Conservation (phyloP, 352 stramenopile genomes). For the Halophytophthora batemanensis region DNA sequence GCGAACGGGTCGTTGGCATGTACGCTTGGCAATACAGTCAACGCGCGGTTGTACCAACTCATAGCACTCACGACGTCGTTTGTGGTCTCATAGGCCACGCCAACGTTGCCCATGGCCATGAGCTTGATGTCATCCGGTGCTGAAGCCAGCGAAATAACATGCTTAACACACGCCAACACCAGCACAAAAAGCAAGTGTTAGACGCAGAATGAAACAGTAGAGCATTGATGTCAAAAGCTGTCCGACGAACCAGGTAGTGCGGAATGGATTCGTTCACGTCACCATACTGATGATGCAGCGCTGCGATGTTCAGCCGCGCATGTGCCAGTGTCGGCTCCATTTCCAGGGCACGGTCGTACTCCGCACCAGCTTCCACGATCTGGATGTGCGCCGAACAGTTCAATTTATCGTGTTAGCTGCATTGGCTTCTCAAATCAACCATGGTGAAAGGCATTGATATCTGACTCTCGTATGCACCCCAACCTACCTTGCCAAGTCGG, state of each 20-base stretch:
- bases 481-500: slow-evolving; percentile 36
- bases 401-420: neutral
- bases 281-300: slow-evolving; percentile 60
- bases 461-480: no score
- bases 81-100: slow-evolving; percentile 36
- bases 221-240: neutral
- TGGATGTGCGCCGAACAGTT: slow-evolving; percentile 14
- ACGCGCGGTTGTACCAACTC: slow-evolving; percentile 23
- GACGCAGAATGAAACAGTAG: neutral
- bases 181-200: neutral
- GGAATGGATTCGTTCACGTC: slow-evolving; percentile 46
- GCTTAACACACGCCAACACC: slow-evolving; percentile 12
- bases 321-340: slow-evolving; percentile 24
- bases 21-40: slow-evolving; percentile 9
- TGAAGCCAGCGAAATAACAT: slow-evolving; percentile 25
- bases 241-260: slow-evolving; percentile 34
- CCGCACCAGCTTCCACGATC: slow-evolving; percentile 40
- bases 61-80: slow-evolving; percentile 33
- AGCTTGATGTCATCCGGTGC: slow-evolving; percentile 10
- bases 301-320: slow-evolving; percentile 66
- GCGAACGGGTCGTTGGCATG: slow-evolving; percentile 12
- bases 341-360: slow-evolving; percentile 40
- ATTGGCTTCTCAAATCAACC: no score
- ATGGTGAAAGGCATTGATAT: no score
- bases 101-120: slow-evolving; percentile 50